Evolutionary conservation across 257 asterid genomes (phyloP).

Genomic region (Solanum corneliomulleri): DNA sequence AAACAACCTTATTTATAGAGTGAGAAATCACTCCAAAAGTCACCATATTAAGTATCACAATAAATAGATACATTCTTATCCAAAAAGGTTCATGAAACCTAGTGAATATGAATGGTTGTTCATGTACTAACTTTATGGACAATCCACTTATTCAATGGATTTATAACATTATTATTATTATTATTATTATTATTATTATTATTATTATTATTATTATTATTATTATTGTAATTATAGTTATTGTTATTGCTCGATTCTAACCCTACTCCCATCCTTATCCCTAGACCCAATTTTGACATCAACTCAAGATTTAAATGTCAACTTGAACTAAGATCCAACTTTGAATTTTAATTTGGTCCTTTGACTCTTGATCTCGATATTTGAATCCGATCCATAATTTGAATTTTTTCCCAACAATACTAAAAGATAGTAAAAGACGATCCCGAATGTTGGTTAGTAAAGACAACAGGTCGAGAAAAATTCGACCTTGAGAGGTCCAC

Average conservation of each 20-base stretch:
- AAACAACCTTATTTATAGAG: too few relatives aligned
- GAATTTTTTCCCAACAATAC: background rate
- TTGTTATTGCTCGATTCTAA: background rate
- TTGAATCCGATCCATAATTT: background rate
- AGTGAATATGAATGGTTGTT: too few relatives aligned
- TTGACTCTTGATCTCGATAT: background rate
- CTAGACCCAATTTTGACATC: background rate
- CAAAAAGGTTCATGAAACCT: too few relatives aligned
- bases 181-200: too few relatives aligned
- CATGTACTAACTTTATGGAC: too few relatives aligned
- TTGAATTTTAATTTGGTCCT: background rate
- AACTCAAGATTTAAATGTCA: background rate
- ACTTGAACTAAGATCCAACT: background rate
- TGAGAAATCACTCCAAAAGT: too few relatives aligned
- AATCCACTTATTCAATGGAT: too few relatives aligned
- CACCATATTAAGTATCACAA: too few relatives aligned
- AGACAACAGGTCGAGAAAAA: background rate
- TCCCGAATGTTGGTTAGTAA: background rate
- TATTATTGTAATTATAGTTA: background rate
- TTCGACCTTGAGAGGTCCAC: background rate
- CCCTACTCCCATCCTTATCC: background rate
- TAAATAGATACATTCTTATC: too few relatives aligned
- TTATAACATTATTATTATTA: too few relatives aligned
- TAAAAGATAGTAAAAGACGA: background rate
- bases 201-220: too few relatives aligned